Base-by-base conservation (phyloP, 768 basidiomycete species). In the Podaxis carcinomalis region DNA sequence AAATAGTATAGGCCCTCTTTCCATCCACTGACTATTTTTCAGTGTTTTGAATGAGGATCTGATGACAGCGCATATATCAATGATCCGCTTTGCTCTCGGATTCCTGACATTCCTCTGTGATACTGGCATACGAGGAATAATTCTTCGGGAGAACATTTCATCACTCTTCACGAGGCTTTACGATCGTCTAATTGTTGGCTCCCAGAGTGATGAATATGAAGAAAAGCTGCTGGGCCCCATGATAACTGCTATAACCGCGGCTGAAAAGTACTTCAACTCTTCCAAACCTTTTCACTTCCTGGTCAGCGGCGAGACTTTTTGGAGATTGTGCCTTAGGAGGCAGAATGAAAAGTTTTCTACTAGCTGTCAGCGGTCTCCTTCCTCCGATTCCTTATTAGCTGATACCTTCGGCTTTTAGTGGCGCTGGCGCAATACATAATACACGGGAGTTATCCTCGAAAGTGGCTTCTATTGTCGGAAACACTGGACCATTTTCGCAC, bases 401-500 rank as follows among this genome's bases (percentile, higher is more conserved):
- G 39, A 51, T 21, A 35, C 23, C n/a, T 50, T 47, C 59, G 4
- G 7, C 13, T 42, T 60, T 14, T n/a, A 70, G 69, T 61, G 9
- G 59, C 60, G 35, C 67, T 71, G 36, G 62, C 71, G 11, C 63
- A 63, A 36, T 70, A 68, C 56, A 19, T 70, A 1, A 36, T 69
- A 49, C 27, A 53, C 70, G 36, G 59, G 68, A 14, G 64, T 61
- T 57, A 59, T 23, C 67, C 73, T 13, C 62, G 68, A 44, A 77
- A 78, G 53, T 63, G 78, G 2, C 67, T 85, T 32, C 69, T 72
- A 40, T 73, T 73, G 59, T 72, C 77, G 9, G 86, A 88, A 66
- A 77, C 79, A 49, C 86, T 84, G 81, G 74, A 81, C 49, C 77
- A 81, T 66, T 68, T 90, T 55, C 70, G 81, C 28, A 81, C 84